Percentiles rank a stretch among this genome's conserved stretches.
phyloP scores from a whole-genome alignment of 148 eudicot species.

The Rhododendron henanense region DNA sequence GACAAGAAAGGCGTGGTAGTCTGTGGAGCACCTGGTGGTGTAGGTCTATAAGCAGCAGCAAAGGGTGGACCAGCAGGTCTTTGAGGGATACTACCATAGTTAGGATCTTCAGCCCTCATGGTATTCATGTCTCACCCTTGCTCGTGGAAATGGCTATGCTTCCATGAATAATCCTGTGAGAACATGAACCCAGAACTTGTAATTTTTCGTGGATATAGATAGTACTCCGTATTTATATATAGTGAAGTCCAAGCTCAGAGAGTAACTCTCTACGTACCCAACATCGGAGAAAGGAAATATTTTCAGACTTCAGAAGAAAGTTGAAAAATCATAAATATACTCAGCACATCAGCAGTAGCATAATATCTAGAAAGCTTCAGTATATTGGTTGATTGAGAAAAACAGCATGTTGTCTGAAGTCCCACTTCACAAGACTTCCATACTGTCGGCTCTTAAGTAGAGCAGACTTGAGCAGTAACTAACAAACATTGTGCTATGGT shows the following conservation, averaged over 20 bases:
- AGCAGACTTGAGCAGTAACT: neutral
- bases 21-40: constrained; percentile 38
- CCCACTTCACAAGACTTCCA: neutral
- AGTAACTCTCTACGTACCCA: neutral
- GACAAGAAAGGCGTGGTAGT: constrained; percentile 35
- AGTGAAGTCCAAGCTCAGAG: neutral
- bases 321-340: neutral
- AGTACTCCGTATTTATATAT: neutral
- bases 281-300: neutral
- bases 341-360: neutral
- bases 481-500: neutral
- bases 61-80: constrained; percentile 64
- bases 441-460: neutral
- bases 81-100: constrained; percentile 45
- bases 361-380: neutral
- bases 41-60: constrained; percentile 57
- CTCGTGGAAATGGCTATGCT: neutral
- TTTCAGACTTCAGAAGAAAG: neutral
- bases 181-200: neutral
- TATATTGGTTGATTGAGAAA: neutral
- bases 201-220: neutral
- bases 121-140: constrained; percentile 12
- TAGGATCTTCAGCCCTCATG: constrained; percentile 82
- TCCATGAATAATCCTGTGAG: neutral
- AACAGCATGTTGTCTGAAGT: neutral